phyloP scores from a whole-genome alignment of 192 early-diverging fungal genomes.

The Phlyctochytrium arcticum region DNA sequence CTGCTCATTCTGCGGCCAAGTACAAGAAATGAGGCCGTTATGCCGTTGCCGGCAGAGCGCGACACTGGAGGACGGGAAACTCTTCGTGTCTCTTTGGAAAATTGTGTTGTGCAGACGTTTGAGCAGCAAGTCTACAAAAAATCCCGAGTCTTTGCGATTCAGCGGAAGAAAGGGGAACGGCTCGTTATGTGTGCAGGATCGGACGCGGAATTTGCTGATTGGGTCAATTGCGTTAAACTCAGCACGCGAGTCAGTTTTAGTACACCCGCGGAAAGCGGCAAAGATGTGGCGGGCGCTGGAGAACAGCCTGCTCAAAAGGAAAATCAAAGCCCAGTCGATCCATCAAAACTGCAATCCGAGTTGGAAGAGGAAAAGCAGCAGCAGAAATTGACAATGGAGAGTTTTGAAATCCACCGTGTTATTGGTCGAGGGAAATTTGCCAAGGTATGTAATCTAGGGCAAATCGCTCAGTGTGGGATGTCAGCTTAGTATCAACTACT shows the following conservation, averaged over 20 bases:
- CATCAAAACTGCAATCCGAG: not conserved
- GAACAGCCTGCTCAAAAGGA: not conserved
- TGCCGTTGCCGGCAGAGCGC: not conserved
- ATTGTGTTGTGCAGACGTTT: not conserved
- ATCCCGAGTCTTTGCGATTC: constrained; percentile 10
- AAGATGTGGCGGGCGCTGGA: not conserved
- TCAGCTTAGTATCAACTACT: too few species aligned
- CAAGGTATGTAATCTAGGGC: constrained; percentile 22
- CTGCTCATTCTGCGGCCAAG: constrained; percentile 13
- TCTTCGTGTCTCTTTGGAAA: not conserved
- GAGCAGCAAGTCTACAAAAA: constrained; percentile 14
- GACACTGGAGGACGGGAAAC: not conserved
- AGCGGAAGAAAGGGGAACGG: constrained; percentile 23
- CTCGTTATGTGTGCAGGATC: constrained; percentile 9
- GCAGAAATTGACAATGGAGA: constrained; percentile 30
- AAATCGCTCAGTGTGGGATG: too few species aligned
- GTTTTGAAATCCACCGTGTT: constrained; percentile 44
- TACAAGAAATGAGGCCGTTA: constrained; percentile 24
- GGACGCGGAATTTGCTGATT: constrained; percentile 26
- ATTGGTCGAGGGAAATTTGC: constrained; percentile 43
- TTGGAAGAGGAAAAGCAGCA: not conserved
- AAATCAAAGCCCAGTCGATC: too few species aligned
- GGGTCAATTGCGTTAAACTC: constrained; percentile 32
- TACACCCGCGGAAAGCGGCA: not conserved
- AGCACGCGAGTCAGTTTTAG: not conserved